Conservation (phyloP, 495 filamentous ascomycete species). For the Neurospora sp. region DNA sequence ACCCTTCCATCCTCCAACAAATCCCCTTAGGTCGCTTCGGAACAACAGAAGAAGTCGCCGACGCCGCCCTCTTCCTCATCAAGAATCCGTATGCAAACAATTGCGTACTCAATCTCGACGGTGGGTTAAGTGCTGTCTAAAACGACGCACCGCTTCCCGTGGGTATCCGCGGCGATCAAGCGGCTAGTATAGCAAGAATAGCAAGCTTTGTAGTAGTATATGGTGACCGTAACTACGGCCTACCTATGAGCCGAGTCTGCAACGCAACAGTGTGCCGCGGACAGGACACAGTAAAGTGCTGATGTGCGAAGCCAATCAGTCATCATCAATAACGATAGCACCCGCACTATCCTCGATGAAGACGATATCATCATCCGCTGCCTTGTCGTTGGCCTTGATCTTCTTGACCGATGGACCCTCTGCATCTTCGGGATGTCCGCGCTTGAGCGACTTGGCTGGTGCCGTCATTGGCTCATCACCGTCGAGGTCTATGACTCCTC, state of each 20-base stretch:
- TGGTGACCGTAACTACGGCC: background rate
- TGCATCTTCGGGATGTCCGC: conserved; percentile 22
- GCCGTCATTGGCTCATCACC: conserved; percentile 17
- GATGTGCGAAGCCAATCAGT: background rate
- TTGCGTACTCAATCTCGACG: conserved; percentile 78
- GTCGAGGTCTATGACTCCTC: background rate
- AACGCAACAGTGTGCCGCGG: background rate
- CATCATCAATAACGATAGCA: conserved; percentile 60
- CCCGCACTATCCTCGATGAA: conserved; percentile 47
- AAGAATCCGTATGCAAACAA: conserved; percentile 73
- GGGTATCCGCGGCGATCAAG: background rate
- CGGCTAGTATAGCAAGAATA: background rate
- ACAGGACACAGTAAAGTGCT: background rate
- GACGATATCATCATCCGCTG: conserved; percentile 33
- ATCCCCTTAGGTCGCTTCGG: conserved; percentile 70
- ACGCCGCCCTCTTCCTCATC: conserved; percentile 70
- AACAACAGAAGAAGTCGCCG: conserved; percentile 58
- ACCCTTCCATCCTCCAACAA: conserved; percentile 13
- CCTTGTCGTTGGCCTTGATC: conserved; percentile 24
- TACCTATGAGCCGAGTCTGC: background rate
- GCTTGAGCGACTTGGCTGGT: conserved; percentile 16
- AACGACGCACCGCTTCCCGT: background rate
- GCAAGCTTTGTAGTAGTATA: background rate
- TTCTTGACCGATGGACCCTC: conserved; percentile 27
- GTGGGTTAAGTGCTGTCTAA: conserved; percentile 62